A percentile compares a stretch with the other conserved stretches of the same genome.
These are phyloP conservation scores for Termitomyces sp. DNA, from an alignment of 768 basidiomycete species.

Conservation along the genomic window DNA sequence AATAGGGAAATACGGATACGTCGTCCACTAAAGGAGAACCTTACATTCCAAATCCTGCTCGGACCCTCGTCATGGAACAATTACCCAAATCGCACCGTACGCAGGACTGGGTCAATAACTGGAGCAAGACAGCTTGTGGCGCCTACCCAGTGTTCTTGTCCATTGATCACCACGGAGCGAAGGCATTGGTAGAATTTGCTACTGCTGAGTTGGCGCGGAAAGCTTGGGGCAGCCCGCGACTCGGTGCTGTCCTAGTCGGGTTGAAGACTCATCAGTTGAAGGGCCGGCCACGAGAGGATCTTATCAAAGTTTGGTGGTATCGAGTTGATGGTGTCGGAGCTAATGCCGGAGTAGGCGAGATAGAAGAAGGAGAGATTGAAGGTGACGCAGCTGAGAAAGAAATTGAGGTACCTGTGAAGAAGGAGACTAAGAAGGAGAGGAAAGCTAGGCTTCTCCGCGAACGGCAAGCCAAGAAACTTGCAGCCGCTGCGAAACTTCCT, in stretches of 20 bases:
- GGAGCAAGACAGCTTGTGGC: conserved; percentile 38
- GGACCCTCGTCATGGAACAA: conserved; percentile 55
- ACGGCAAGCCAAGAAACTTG: conserved; percentile 18
- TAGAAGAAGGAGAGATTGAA: conserved; percentile 49
- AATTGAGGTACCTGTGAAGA: conserved; percentile 18
- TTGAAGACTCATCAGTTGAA: conserved; percentile 35
- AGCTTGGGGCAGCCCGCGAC: conserved; percentile 48
- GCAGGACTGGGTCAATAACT: conserved; percentile 36
- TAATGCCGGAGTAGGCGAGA: conserved; percentile 38
- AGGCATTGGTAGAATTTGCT: conserved; percentile 50
- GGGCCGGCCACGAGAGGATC: conserved; percentile 40
- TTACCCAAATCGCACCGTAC: conserved; percentile 48
- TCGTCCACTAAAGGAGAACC: conserved; percentile 15
- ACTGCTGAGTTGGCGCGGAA: conserved; percentile 38
- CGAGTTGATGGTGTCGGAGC: conserved; percentile 38
- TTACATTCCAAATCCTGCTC: conserved; percentile 43
- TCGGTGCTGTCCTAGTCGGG: conserved; percentile 28
- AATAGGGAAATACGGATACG: not conserved
- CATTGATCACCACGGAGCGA: conserved; percentile 37
- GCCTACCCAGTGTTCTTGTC: conserved; percentile 36
- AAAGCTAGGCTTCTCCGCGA: conserved; percentile 20
- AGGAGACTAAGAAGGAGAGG: conserved; percentile 29
- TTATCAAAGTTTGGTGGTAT: conserved; percentile 50
- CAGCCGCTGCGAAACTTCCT: not conserved
- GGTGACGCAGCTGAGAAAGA: conserved; percentile 29